phyloP scores from a whole-genome alignment of 768 basidiomycete species.

The Boletus eberwhitei region DNA sequence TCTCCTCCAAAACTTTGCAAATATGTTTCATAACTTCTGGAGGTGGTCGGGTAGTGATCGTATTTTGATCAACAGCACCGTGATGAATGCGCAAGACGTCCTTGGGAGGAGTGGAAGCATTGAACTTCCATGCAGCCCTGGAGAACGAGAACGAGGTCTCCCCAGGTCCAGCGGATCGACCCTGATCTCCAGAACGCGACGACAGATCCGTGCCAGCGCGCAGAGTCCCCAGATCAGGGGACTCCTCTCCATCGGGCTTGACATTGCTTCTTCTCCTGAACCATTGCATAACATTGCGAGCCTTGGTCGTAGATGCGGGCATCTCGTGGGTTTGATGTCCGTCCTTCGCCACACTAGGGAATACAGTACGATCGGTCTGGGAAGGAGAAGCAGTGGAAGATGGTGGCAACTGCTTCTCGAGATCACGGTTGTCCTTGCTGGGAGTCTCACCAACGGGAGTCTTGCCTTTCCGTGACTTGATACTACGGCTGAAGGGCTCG shows the following conservation, averaged over 20 bases:
- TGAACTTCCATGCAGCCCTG: conserved; percentile 36
- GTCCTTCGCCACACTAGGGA: conserved; percentile 28
- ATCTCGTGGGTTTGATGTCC: conserved; percentile 36
- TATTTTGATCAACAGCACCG: conserved; percentile 88
- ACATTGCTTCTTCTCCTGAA: conserved; percentile 73
- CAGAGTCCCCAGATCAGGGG: conserved; percentile 4
- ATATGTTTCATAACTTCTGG: conserved; percentile 88
- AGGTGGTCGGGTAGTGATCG: conserved; percentile 79
- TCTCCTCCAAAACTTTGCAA: conserved; percentile 69
- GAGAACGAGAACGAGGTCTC: conserved; percentile 37
- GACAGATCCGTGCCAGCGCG: conserved; percentile 25
- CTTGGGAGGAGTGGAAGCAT: conserved; percentile 32
- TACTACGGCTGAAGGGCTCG: conserved; percentile 60
- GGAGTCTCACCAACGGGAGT: conserved; percentile 34
- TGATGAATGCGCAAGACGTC: conserved; percentile 78
- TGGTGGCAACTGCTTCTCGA: conserved; percentile 33
- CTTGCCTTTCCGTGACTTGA: conserved; percentile 36
- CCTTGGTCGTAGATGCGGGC: conserved; percentile 79
- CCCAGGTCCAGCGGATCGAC: conserved; percentile 20
- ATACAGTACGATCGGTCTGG: conserved; percentile 22
- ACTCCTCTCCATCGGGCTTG: conserved; percentile 29
- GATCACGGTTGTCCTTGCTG: conserved; percentile 42
- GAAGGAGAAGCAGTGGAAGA: conserved; percentile 32
- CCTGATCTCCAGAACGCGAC: conserved; percentile 25
- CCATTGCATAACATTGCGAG: conserved; percentile 98